Percentiles rank a stretch among this genome's conserved stretches.
Evolutionary conservation across 306 rosid genomes (phyloP).

Genomic region (Cicer yamashitae): DNA sequence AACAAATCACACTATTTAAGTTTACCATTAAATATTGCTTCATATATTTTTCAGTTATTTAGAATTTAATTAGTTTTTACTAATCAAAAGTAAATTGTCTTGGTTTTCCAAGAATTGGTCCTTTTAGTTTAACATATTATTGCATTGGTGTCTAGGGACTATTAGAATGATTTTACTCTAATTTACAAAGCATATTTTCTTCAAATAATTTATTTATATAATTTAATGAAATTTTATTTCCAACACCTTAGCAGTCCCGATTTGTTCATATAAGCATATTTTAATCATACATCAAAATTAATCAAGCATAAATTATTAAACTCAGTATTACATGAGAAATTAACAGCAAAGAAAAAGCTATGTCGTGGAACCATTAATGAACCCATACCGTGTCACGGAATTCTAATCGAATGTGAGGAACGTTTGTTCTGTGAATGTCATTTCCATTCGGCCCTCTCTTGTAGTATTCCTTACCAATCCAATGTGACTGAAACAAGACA

Average conservation of each 20-base stretch:
- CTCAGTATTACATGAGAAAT: neutral
- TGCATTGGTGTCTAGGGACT: neutral
- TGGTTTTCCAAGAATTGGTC: neutral
- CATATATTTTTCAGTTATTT: neutral
- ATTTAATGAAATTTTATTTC: conserved; percentile 5
- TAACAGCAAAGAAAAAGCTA: neutral
- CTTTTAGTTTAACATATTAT: neutral
- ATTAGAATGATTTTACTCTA: neutral
- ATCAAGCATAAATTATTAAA: neutral
- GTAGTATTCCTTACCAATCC: conserved; percentile 94
- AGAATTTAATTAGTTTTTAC: neutral
- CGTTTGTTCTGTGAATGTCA: conserved; percentile 89
- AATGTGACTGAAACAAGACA: conserved; percentile 72
- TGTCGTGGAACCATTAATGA: neutral
- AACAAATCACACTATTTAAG: conserved; percentile 18
- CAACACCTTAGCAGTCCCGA: neutral
- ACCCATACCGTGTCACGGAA: conserved; percentile 83
- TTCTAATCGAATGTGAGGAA: conserved; percentile 95
- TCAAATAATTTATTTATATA: neutral
- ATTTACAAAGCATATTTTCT: conserved; percentile 1
- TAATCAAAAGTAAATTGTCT: neutral
- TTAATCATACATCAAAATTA: conserved; percentile 10
- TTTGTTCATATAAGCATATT: conserved; percentile 4
- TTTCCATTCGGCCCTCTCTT: conserved; percentile 94
- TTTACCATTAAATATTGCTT: neutral